Evolutionary conservation across 2,329 filamentous ascomycete species (phyloP).

Genomic region (Aspergillus ruber): DNA sequence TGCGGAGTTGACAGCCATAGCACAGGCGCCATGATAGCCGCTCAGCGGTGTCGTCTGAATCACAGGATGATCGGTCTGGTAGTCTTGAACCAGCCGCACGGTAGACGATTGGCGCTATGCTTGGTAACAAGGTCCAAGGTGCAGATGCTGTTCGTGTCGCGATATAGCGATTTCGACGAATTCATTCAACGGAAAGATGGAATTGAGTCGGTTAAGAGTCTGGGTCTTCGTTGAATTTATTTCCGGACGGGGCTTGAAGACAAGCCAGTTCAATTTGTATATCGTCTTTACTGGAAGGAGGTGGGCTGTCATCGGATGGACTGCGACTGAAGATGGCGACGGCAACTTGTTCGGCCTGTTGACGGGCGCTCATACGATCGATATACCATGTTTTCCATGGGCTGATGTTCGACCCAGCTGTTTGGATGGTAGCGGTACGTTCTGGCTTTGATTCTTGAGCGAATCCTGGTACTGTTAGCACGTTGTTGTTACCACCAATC

Average conservation of each 20-base stretch:
- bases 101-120: not conserved
- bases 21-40: no score
- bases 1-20: no score
- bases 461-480: constrained; percentile 20
- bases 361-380: constrained; percentile 23
- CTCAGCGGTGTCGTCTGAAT: not conserved
- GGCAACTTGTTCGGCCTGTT: constrained; percentile 31
- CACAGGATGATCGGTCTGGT: not conserved
- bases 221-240: constrained; percentile 9
- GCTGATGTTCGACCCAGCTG: constrained; percentile 19
- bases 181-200: not conserved
- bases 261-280: constrained; percentile 32
- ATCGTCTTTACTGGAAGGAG: constrained; percentile 20
- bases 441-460: constrained; percentile 23
- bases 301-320: constrained; percentile 21
- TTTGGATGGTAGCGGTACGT: constrained; percentile 20
- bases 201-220: not conserved
- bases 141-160: not conserved
- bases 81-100: not conserved
- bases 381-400: constrained; percentile 35
- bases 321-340: constrained; percentile 31
- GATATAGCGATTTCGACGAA: not conserved
- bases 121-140: not conserved
- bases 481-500: constrained; percentile 1
- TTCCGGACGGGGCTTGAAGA: constrained; percentile 26